A percentile compares a stretch with the other conserved stretches of the same genome.
Evolutionary conservation across 108 stramenopile species (phyloP).

Genomic region (Chaetoceros muelleri): DNA sequence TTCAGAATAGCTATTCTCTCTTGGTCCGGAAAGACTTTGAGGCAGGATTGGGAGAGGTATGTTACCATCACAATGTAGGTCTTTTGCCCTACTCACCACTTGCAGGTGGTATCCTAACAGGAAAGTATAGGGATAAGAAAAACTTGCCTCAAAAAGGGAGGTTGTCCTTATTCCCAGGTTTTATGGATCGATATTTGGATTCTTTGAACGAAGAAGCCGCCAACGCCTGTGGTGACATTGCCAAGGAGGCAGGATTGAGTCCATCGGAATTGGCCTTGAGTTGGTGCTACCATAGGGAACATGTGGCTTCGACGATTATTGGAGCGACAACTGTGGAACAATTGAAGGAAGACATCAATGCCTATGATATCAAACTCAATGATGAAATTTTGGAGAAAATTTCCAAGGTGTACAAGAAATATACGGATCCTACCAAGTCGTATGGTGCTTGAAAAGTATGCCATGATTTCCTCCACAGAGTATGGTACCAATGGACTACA

Average conservation of each 20-base stretch:
- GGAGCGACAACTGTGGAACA: slow-evolving; percentile 84
- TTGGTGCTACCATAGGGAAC: slow-evolving; percentile 78
- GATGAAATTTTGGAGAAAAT: slow-evolving; percentile 48
- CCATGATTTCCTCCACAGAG: not conserved
- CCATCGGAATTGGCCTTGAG: slow-evolving; percentile 72
- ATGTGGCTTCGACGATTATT: slow-evolving; percentile 83
- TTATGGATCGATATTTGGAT: slow-evolving; percentile 71
- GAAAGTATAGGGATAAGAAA: slow-evolving; percentile 50
- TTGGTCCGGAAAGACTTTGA: slow-evolving; percentile 84
- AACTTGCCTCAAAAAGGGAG: slow-evolving; percentile 34
- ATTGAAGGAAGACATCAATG: slow-evolving; percentile 60
- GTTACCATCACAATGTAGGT: slow-evolving; percentile 77
- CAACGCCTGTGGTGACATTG: slow-evolving; percentile 54
- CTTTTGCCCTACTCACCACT: slow-evolving; percentile 84
- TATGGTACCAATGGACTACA: too few species aligned
- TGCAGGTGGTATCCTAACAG: slow-evolving; percentile 80
- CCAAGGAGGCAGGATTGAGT: slow-evolving; percentile 42
- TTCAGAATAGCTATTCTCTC: slow-evolving; percentile 84
- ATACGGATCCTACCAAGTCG: slow-evolving; percentile 76
- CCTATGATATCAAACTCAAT: slow-evolving; percentile 41
- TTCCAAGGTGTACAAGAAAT: slow-evolving; percentile 54
- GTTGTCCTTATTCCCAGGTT: slow-evolving; percentile 73
- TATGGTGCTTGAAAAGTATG: slow-evolving; percentile 10
- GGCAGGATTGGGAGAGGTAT: slow-evolving; percentile 76
- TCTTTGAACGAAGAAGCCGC: slow-evolving; percentile 57